These are phyloP conservation scores for Tricholoma hemisulphureum DNA, from an alignment of 768 basidiomycete genomes.

Conservation along the genomic window DNA sequence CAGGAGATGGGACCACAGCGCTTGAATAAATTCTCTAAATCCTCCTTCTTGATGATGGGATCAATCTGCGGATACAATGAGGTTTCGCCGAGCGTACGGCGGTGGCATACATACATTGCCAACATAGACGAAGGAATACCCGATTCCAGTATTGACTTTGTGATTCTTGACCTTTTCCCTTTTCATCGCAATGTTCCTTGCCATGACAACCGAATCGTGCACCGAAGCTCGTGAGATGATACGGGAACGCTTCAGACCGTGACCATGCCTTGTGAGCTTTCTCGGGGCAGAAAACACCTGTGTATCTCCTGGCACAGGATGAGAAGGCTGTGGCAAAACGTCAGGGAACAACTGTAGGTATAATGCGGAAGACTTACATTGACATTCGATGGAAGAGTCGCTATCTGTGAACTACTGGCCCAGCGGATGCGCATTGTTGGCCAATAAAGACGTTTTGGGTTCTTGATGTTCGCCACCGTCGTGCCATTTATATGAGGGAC, in stretches of 20 bases:
- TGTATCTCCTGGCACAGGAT: neutral
- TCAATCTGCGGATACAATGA: slow-evolving; percentile 27
- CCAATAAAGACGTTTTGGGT: too few relatives aligned
- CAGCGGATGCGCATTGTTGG: slow-evolving; percentile 4
- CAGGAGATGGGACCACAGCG: slow-evolving; percentile 34
- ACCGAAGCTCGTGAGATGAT: neutral
- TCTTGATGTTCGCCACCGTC: neutral
- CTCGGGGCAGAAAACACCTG: neutral
- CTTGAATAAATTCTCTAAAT: slow-evolving; percentile 34
- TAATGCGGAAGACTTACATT: neutral
- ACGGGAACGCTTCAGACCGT: neutral
- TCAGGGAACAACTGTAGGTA: neutral
- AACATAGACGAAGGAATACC: slow-evolving; percentile 44
- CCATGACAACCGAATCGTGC: neutral
- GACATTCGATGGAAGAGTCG: neutral
- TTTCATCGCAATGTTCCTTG: neutral
- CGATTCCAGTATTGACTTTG: slow-evolving; percentile 17
- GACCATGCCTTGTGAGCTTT: neutral
- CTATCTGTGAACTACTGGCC: neutral
- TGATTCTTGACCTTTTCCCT: slow-evolving; percentile 23
- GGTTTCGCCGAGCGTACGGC: neutral
- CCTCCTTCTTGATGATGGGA: slow-evolving; percentile 32
- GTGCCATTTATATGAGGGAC: neutral
- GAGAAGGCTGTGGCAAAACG: neutral
- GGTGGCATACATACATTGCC: slow-evolving; percentile 55